phyloP scores from a whole-genome alignment of 202 grass and related monocot species.

The Setaria italica region DNA sequence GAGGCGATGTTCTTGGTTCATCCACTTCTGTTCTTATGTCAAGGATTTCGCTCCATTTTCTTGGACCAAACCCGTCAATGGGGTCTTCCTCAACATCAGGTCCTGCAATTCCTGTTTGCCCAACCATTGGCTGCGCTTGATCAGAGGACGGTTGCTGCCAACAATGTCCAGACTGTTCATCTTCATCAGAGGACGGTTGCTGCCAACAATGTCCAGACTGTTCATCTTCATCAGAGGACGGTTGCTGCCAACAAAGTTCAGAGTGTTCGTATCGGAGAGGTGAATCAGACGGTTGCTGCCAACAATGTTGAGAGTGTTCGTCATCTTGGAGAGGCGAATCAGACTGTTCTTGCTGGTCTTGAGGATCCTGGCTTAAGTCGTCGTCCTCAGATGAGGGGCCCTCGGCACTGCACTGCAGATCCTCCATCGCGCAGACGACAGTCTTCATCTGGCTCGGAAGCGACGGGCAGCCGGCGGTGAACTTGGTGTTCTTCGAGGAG shows the following conservation, averaged over 20 bases:
- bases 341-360: conserved; percentile 1
- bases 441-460: conserved; percentile 77
- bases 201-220: neutral
- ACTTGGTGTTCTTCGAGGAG: conserved; percentile 76
- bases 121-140: conserved; percentile 19
- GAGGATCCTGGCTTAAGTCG: neutral
- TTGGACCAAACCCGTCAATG: neutral
- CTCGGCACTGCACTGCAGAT: conserved; percentile 57
- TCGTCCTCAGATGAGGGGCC: conserved; percentile 4
- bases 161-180: neutral
- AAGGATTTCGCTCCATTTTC: neutral
- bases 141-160: neutral
- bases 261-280: neutral
- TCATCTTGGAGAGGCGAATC: neutral
- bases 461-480: conserved; percentile 58
- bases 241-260: neutral
- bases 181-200: neutral
- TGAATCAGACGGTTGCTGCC: too few species aligned
- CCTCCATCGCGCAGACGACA: conserved; percentile 60
- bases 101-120: neutral
- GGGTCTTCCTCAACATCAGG: neutral
- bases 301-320: neutral
- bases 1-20: conserved; percentile 27
- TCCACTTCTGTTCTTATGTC: conserved; percentile 1
- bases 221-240: neutral